These are phyloP conservation scores for Fomitopsis serialis DNA, from an alignment of 768 basidiomycete species.

Conservation along the genomic window DNA sequence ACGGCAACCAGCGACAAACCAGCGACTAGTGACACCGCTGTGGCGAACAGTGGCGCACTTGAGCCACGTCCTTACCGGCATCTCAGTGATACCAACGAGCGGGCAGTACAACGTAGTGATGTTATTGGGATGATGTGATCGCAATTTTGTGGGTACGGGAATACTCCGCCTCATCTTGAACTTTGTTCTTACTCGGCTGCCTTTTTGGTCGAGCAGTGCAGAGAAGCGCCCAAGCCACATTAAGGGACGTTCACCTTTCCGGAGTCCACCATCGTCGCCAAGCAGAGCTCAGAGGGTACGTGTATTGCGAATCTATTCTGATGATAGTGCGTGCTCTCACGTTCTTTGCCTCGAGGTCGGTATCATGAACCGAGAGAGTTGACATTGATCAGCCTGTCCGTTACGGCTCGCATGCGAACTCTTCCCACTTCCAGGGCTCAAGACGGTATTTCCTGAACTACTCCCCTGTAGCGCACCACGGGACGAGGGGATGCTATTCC, in stretches of 20 bases:
- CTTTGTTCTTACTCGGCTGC: slow-evolving; percentile 13
- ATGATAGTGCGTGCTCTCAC: background rate
- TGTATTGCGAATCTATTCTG: background rate
- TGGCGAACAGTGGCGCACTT: background rate
- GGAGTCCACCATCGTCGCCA: too few relatives aligned
- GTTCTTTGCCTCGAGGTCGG: slow-evolving; percentile 14
- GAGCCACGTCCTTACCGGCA: background rate
- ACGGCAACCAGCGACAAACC: background rate
- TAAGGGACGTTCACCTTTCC: background rate
- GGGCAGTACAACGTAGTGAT: background rate
- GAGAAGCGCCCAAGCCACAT: background rate
- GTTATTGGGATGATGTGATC: background rate
- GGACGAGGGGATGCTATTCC: background rate
- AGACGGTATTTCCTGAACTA: background rate
- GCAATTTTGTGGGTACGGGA: background rate
- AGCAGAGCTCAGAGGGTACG: background rate
- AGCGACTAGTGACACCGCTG: background rate
- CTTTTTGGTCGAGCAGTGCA: slow-evolving; percentile 1
- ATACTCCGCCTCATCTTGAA: background rate
- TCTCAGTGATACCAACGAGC: background rate
- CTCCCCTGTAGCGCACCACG: background rate
- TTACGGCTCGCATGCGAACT: background rate
- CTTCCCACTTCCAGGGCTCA: background rate
- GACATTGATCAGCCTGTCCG: background rate
- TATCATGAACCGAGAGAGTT: slow-evolving; percentile 8